Conservation (phyloP, 805 yeast species). For the Candida nitratophila region DNA sequence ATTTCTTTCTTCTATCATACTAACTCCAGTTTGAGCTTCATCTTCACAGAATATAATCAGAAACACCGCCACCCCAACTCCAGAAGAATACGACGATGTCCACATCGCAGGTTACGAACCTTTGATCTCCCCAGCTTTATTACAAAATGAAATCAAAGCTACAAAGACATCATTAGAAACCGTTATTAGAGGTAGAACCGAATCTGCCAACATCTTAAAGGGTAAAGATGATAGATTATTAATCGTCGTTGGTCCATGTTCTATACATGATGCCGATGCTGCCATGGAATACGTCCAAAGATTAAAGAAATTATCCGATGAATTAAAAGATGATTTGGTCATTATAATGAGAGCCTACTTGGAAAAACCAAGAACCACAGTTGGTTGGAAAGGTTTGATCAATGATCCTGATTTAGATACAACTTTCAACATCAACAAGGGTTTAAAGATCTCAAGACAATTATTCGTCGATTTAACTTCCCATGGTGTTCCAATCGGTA, state of each 20-base stretch:
- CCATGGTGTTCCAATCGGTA: constrained; percentile 77
- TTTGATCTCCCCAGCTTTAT: constrained; percentile 86
- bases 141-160: constrained; percentile 80
- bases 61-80: constrained; percentile 36
- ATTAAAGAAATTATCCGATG: constrained; percentile 50
- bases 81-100: constrained; percentile 68
- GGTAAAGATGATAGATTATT: constrained; percentile 85
- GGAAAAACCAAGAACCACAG: constrained; percentile 97
- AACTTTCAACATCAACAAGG: constrained; percentile 90
- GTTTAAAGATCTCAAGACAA: constrained; percentile 81
- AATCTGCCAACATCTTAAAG: constrained; percentile 61
- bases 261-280: constrained; percentile 89
- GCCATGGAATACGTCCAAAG: constrained; percentile 82
- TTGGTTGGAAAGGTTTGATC: constrained; percentile 98
- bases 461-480: constrained; percentile 80
- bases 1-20: too few relatives aligned
- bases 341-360: constrained; percentile 96
- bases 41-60: neutral
- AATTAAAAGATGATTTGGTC: constrained; percentile 65
- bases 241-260: constrained; percentile 94
- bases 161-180: constrained; percentile 50
- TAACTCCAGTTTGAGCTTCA: too few relatives aligned
- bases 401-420: constrained; percentile 96
- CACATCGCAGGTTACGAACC: constrained; percentile 88
- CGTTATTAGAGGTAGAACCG: constrained; percentile 71